Evolutionary conservation across 148 eudicot genomes (phyloP), one percentile per base, ranked within the genome.

Genomic region (Pharnaceum exiguum): DNA sequence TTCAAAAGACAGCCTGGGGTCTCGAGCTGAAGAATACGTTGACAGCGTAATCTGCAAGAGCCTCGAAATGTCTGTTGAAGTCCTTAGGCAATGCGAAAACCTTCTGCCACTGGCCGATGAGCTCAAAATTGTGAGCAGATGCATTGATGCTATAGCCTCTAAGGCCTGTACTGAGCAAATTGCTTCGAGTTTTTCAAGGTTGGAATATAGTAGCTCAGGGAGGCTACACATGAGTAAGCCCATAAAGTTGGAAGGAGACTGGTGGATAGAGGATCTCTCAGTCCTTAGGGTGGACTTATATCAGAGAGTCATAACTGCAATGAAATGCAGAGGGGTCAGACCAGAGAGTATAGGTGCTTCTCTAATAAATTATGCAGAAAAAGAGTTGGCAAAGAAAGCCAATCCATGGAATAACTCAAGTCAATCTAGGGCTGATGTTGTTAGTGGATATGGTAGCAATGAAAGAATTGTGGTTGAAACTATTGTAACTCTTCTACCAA

Each of bases 171-270:
- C 77, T 0, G 98, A 93, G 76, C 98, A 93, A 42, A 93, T 93
- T 18, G 96, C 98, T 55, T 88, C 96, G 7, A 93, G 98, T 51
- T 93, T 93, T 65, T 93, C 96, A 0, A 85, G 96, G 51, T 58
- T 93, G 48, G 98, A 93, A 49, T 93, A 88, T 27, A 93, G 96
- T 66, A 85, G 95, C 70, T 93, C 98, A 1, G 98, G 98, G 8
- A 75, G 98, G 64, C 96, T 93, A 38, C 90, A 93, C 57, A 85
- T 93, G 94, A 85, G 79, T 61, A 72, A 84, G 11, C 82, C 81
- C 5, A 67, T 76, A 18, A 87, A 83, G 45, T 77, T 77, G 51
- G 96, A 83, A 28, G 79, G 82, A 5, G 98, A 93, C 75, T 93
- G 98, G 98, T 88, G 98, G 98, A 77, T 81, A 2, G 86, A 93